Percentiles rank a stretch among this genome's conserved stretches.
These are phyloP conservation scores for Eucalyptus tenuipes DNA, from an alignment of 345 rosid species.

Conservation along the genomic window DNA sequence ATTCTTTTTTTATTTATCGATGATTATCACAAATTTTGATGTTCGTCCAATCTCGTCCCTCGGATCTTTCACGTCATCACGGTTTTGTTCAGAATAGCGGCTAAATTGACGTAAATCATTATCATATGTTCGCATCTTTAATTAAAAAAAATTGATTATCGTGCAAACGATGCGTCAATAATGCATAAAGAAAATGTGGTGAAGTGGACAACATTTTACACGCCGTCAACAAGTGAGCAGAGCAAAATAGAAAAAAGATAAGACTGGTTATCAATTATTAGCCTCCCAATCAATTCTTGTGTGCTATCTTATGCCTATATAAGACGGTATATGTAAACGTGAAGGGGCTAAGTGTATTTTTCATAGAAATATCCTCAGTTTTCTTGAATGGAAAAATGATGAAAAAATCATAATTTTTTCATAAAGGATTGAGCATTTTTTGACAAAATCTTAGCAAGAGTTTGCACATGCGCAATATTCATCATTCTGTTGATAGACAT, in stretches of 20 bases:
- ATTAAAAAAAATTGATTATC: not conserved
- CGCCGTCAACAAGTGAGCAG: rapidly evolving
- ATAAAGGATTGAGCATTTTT: no score
- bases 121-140: not conserved
- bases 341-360: no score
- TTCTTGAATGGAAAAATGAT: no score
- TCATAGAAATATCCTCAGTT: no score
- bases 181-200: not conserved
- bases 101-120: not conserved
- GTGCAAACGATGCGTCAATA: rapidly evolving
- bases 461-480: not conserved
- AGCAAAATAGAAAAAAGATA: rapidly evolving
- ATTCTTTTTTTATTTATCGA: not conserved
- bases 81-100: not conserved
- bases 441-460: no score
- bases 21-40: not conserved
- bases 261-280: rapidly evolving
- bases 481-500: not conserved
- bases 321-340: no score
- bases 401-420: no score
- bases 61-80: not conserved
- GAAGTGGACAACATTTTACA: not conserved
- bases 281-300: no score
- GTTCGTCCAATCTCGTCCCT: not conserved
- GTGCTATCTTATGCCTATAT: rapidly evolving